Evolutionary conservation across 2,329 filamentous ascomycete species (phyloP).

Genomic region (Huntiella moniliformis): DNA sequence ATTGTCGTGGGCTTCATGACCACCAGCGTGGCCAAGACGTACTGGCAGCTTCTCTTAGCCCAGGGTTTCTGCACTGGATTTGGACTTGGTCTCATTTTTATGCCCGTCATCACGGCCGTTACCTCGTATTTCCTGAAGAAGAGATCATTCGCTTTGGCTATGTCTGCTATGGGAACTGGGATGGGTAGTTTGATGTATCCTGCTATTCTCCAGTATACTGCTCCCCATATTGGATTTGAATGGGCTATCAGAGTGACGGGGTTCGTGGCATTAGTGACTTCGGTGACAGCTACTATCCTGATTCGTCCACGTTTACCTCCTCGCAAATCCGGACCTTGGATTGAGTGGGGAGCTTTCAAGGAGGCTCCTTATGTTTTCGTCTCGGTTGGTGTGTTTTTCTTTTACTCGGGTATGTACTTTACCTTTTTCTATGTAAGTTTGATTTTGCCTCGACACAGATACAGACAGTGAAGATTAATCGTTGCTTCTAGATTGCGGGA

Average conservation of each 20-base stretch:
- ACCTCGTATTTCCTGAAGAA: constrained; percentile 41
- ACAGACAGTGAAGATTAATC: neutral
- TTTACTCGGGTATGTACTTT: constrained; percentile 23
- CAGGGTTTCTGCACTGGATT: constrained; percentile 34
- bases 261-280: constrained; percentile 37
- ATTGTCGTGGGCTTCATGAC: constrained; percentile 29
- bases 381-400: constrained; percentile 28
- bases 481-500: constrained; percentile 22
- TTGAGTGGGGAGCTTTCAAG: constrained; percentile 38
- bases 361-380: constrained; percentile 37
- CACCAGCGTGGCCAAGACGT: constrained; percentile 25
- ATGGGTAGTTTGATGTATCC: constrained; percentile 39
- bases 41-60: constrained; percentile 35
- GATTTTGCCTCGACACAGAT: constrained; percentile 1
- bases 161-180: constrained; percentile 40
- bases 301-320: constrained; percentile 28
- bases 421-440: constrained; percentile 28
- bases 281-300: constrained; percentile 22
- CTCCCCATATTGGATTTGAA: constrained; percentile 38
- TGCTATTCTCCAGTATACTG: constrained; percentile 35
- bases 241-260: constrained; percentile 47
- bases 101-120: constrained; percentile 39
- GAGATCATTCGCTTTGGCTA: constrained; percentile 37
- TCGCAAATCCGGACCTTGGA: constrained; percentile 28
- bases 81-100: constrained; percentile 37